A percentile compares a stretch with the other conserved stretches of the same genome.
Evolutionary conservation across 192 early-diverging fungal species (phyloP).

Genomic region (Coemansia aciculifera): DNA sequence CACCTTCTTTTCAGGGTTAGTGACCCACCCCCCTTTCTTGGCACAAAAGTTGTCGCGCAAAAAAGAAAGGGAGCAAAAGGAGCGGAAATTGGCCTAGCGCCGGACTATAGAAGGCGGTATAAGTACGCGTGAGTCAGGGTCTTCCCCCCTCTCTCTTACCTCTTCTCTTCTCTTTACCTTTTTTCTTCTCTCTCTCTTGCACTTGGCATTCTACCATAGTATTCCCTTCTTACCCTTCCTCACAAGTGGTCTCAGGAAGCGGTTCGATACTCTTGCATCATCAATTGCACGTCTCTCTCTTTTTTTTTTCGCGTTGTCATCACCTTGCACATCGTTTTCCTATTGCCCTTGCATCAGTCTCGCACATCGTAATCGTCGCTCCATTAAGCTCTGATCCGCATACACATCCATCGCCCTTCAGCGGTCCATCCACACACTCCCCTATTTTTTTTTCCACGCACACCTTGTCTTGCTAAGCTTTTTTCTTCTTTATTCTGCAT

Average conservation of each 20-base stretch:
- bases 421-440: background rate
- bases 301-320: background rate
- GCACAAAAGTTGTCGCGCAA: background rate
- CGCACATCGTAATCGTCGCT: conserved; percentile 1
- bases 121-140: conserved; percentile 7
- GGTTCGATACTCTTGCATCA: conserved; percentile 6
- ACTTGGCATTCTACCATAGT: background rate
- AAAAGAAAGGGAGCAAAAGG: background rate
- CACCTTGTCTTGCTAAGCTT: background rate
- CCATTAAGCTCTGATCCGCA: conserved; percentile 13
- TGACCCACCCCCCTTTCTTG: conserved; percentile 1
- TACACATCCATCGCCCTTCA: conserved; percentile 5
- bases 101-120: background rate
- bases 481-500: conserved; percentile 7
- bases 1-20: background rate
- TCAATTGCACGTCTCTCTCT: background rate
- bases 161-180: background rate
- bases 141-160: background rate
- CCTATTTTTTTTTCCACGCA: background rate
- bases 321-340: background rate
- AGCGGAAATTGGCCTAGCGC: conserved; percentile 7
- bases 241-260: background rate
- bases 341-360: conserved; percentile 5
- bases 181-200: background rate
- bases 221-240: background rate